These are phyloP conservation scores for Epichloe gansuensis DNA, from an alignment of 2,329 filamentous ascomycete species.

Conservation along the genomic window DNA sequence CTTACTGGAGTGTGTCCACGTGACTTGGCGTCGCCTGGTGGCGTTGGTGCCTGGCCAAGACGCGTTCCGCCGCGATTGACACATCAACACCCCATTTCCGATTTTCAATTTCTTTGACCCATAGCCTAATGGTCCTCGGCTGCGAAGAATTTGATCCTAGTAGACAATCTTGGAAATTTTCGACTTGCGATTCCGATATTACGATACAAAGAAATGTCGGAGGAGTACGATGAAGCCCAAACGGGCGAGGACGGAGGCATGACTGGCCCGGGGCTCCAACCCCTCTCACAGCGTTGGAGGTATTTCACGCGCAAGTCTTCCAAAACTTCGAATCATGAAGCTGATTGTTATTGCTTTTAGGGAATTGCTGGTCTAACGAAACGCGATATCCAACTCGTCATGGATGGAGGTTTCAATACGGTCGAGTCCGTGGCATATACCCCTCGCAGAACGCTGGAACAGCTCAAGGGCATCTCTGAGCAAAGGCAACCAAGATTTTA, in stretches of 20 bases:
- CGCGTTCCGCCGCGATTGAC: conserved; percentile 17
- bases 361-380: conserved; percentile 84
- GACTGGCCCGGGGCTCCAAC: conserved; percentile 89
- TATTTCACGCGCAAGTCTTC: conserved; percentile 24
- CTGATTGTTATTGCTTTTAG: conserved; percentile 30
- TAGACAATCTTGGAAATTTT: not conserved
- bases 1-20: conserved; percentile 13
- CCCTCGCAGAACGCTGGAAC: conserved; percentile 70
- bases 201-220: conserved; percentile 26
- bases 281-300: conserved; percentile 74
- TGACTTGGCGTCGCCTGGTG: conserved; percentile 25
- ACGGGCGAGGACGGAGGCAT: conserved; percentile 56
- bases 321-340: not conserved
- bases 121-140: not conserved
- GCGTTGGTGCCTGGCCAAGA: conserved; percentile 16
- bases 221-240: conserved; percentile 55
- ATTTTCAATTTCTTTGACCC: not conserved
- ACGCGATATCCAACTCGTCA: conserved; percentile 83
- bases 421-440: conserved; percentile 94
- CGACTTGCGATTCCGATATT: not conserved
- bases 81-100: not conserved
- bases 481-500: conserved; percentile 83
- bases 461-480: conserved; percentile 96
- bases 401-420: conserved; percentile 88
- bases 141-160: not conserved